Base-by-base conservation (phyloP, 208 protist genomes). In the Acanthamoeba lenticulata region DNA sequence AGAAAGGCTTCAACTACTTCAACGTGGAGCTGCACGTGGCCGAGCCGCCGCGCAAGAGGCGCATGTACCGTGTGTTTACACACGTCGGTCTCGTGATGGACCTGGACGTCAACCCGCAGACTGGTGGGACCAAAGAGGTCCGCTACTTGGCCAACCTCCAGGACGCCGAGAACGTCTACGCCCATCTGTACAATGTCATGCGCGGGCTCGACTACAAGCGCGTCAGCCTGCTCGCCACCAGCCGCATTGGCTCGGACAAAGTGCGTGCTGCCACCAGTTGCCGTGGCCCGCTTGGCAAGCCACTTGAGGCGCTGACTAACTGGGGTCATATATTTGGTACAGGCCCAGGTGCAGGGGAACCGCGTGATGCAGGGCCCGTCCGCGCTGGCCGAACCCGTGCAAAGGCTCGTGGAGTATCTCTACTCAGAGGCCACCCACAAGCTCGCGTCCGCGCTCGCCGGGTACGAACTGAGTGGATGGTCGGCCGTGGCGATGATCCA, bases 41-140 rank as follows among this genome's bases (percentile, higher is more conserved):
- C 45, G 79, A 89, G 36, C 79, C 79, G 49, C 79, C 79, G 2
- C 79, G 79, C 40, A 52, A 42, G 32, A 57, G 79, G 45, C 79
- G 79, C 40, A 89, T 65, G 45, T 89, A 89, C 79, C n/a, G 79
- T 5, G 38, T 89, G 5, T 89, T 89, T 44, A 89, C 79, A n/a
- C 79, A 89, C 34, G n/a, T 29, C 24, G 79, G 79, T 42, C 7
- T 9, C n/a, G 42, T 89, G 9, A 36, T 17, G 5, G 79, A 89
- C 38, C 79, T 89, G n/a, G 79, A 89, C 79, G 17, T 44, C 42
- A 44, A 89, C n/a, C 21, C 79, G 4, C 44, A 89, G 29, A 34
- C 42, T 19, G 72, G n/a, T n/a, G n/a, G 79, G 44, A 89, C 79
- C n/a, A 89, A 89, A 34, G 79, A 89, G 34, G 42, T 52, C 32